Percentiles rank a stretch among this genome's conserved stretches.
Conservation (phyloP, 2,329 filamentous ascomycete genomes). For the Hypoxylon sp. region DNA sequence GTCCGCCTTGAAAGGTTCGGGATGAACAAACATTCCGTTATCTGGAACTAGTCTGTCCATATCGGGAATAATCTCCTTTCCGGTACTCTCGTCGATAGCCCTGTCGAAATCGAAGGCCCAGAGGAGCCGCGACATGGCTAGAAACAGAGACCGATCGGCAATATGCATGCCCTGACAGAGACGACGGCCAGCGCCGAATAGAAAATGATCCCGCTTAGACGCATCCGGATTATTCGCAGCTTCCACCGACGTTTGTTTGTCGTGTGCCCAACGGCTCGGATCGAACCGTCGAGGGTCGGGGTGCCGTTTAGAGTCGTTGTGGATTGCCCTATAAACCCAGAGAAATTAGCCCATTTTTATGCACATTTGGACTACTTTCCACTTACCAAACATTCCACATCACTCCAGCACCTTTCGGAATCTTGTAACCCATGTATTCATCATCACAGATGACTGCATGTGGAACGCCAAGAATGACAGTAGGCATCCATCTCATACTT, state of each 20-base stretch:
- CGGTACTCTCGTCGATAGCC: conserved; percentile 44
- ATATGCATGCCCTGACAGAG: conserved; percentile 66
- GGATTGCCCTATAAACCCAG: conserved; percentile 58
- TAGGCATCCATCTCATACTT: conserved; percentile 63
- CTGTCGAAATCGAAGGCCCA: conserved; percentile 63
- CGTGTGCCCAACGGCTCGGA: conserved; percentile 55
- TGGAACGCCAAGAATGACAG: conserved; percentile 57
- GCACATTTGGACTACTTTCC: neutral
- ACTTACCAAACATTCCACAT: conserved; percentile 60
- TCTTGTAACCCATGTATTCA: conserved; percentile 58
- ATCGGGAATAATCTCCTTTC: conserved; percentile 45
- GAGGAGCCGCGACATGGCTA: conserved; percentile 61
- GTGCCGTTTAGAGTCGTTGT: conserved; percentile 62
- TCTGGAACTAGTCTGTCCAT: conserved; percentile 39
- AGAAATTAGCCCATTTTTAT: conserved; percentile 11
- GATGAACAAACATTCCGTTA: conserved; percentile 40
- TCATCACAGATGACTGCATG: conserved; percentile 58
- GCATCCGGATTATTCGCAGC: conserved; percentile 54
- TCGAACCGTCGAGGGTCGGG: conserved; percentile 61
- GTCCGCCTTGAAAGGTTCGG: conserved; percentile 41
- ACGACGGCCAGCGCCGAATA: conserved; percentile 53
- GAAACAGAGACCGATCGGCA: conserved; percentile 54
- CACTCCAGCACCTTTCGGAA: conserved; percentile 61
- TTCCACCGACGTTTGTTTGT: conserved; percentile 52
- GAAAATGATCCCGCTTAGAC: conserved; percentile 53